phyloP scores from a whole-genome alignment of 768 basidiomycete species.

The Serendipita vermifera region DNA sequence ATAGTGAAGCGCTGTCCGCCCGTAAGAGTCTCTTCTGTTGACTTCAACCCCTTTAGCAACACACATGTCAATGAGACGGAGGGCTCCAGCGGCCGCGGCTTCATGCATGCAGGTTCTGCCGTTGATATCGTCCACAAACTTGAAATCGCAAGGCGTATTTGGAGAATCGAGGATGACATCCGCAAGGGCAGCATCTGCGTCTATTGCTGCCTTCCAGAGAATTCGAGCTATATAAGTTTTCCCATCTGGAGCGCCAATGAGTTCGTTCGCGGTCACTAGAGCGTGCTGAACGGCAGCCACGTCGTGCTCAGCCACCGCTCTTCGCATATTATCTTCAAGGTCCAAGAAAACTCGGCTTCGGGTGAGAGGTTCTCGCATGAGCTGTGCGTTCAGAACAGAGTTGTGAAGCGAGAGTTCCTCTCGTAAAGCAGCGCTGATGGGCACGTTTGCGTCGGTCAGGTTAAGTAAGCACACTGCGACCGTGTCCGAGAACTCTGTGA shows the following conservation, averaged over 20 bases:
- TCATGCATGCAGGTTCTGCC: slow-evolving; percentile 88
- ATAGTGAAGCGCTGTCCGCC: slow-evolving; percentile 88
- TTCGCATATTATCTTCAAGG: slow-evolving; percentile 75
- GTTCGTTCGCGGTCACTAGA: slow-evolving; percentile 52
- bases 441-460: slow-evolving; percentile 39
- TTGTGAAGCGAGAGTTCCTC: slow-evolving; percentile 7
- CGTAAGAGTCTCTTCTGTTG: slow-evolving; percentile 75
- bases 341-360: slow-evolving; percentile 51
- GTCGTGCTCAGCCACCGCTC: slow-evolving; percentile 55
- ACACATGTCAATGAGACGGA: slow-evolving; percentile 68
- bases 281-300: slow-evolving; percentile 50
- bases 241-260: slow-evolving; percentile 44
- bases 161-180: slow-evolving; percentile 62
- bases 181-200: slow-evolving; percentile 58
- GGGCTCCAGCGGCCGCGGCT: slow-evolving; percentile 72
- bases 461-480: slow-evolving; percentile 74
- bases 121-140: slow-evolving; percentile 93
- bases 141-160: slow-evolving; percentile 66
- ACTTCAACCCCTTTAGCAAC: slow-evolving; percentile 57
- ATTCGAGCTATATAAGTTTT: slow-evolving; percentile 74
- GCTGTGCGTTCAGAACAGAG: slow-evolving; percentile 26
- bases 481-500: slow-evolving; percentile 88
- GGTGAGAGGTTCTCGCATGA: slow-evolving; percentile 34
- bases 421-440: slow-evolving; percentile 1
- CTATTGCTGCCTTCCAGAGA: slow-evolving; percentile 83